Evolutionary conservation across 257 asterid species (phyloP).

Genomic region (Perilla frutescens): DNA sequence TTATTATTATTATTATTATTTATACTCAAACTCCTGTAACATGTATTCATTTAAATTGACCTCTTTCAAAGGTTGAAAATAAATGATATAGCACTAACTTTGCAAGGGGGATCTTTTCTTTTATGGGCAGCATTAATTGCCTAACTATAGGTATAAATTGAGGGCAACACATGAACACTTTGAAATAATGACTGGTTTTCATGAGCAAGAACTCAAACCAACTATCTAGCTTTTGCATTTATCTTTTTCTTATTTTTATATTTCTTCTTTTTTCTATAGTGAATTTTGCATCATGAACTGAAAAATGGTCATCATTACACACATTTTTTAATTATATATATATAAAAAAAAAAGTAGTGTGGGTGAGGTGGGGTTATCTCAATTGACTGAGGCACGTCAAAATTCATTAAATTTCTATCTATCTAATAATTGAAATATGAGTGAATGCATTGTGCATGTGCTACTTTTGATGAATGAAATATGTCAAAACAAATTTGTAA

Average conservation of each 20-base stretch:
- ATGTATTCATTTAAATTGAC: neutral
- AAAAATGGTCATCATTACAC: neutral
- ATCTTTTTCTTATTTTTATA: neutral
- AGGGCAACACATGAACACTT: neutral
- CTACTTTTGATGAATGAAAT: neutral
- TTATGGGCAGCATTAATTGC: slow-evolving; percentile 4
- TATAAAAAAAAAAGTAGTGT: neutral
- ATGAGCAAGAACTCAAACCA: neutral
- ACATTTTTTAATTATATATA: too few relatives aligned
- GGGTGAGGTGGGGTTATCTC: slow-evolving; percentile 32
- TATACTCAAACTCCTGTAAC: too few relatives aligned
- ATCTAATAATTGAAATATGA: slow-evolving; percentile 16
- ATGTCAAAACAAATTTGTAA: too few relatives aligned
- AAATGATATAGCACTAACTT: neutral
- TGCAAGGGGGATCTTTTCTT: neutral
- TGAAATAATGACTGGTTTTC: neutral
- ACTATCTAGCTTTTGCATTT: slow-evolving; percentile 3
- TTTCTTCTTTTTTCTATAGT: neutral
- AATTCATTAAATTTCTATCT: slow-evolving; percentile 19
- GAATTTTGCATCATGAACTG: neutral
- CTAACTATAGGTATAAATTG: slow-evolving; percentile 12
- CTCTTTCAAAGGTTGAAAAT: neutral
- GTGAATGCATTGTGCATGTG: too few relatives aligned
- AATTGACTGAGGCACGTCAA: neutral
- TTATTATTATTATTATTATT: too few relatives aligned